A percentile compares a stretch with the other conserved stretches of the same genome.
Conservation (phyloP, 2,329 filamentous ascomycete genomes). For the Fusarium globosum region DNA sequence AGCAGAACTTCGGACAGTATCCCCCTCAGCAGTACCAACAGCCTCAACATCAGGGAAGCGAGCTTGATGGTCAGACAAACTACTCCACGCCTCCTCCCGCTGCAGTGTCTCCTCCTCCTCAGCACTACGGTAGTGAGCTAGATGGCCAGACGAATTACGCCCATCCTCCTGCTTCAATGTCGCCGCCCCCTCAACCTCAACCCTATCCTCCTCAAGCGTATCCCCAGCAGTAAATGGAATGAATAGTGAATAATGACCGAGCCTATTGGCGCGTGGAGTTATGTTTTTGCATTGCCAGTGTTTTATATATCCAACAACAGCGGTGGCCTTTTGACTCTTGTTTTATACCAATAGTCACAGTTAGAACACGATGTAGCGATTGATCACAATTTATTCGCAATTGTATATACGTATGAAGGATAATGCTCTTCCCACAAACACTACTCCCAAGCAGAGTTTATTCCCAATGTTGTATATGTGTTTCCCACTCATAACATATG, state of each 20-base stretch:
- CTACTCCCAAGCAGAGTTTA: not conserved
- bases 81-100: slow-evolving; percentile 26
- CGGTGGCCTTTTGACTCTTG: not conserved
- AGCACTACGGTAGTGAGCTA: slow-evolving; percentile 30
- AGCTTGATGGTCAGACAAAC: slow-evolving; percentile 28
- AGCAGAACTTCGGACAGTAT: slow-evolving; percentile 37
- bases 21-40: slow-evolving; percentile 40
- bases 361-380: not conserved
- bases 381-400: not conserved
- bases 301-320: slow-evolving; percentile 12
- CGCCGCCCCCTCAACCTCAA: slow-evolving; percentile 37
- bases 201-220: slow-evolving; percentile 17
- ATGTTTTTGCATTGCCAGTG: not conserved
- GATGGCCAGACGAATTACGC: slow-evolving; percentile 28
- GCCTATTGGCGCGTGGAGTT: slow-evolving; percentile 9
- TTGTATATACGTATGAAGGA: not conserved
- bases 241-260: not conserved
- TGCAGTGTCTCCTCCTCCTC: slow-evolving; percentile 7
- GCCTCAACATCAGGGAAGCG: slow-evolving; percentile 27
- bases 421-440: not conserved
- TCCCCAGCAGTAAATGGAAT: slow-evolving; percentile 7
- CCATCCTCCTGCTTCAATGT: slow-evolving; percentile 26
- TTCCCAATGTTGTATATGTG: too few species aligned
- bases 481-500: not conserved
- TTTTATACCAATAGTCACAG: not conserved